A percentile compares a stretch with the other conserved stretches of the same genome.
Evolutionary conservation across 2,329 filamentous ascomycete genomes (phyloP).

Genomic region (Fonsecaea pedrosoi): DNA sequence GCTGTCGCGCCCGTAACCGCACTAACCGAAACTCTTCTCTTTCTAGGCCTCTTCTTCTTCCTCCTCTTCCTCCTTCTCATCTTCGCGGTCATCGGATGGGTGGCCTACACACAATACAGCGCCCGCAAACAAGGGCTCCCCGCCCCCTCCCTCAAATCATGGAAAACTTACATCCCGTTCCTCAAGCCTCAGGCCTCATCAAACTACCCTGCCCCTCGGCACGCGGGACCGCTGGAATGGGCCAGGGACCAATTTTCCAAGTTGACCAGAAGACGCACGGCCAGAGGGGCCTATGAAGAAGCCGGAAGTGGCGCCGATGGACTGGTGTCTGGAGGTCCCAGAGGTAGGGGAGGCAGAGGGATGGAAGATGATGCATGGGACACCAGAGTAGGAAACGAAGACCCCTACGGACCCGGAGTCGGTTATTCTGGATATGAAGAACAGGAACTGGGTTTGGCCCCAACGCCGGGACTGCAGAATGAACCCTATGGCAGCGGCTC

Average conservation of each 20-base stretch:
- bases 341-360: constrained; percentile 59
- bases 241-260: constrained; percentile 69
- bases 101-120: constrained; percentile 73
- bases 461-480: constrained; percentile 44
- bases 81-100: constrained; percentile 67
- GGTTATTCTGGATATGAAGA: constrained; percentile 73
- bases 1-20: neutral
- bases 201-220: constrained; percentile 61
- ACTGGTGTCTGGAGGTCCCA: constrained; percentile 50
- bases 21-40: constrained; percentile 1
- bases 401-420: constrained; percentile 53
- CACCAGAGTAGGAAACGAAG: constrained; percentile 74
- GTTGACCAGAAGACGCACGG: constrained; percentile 70
- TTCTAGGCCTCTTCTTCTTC: constrained; percentile 71
- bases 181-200: constrained; percentile 49
- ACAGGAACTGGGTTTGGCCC: constrained; percentile 69
- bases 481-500: constrained; percentile 55
- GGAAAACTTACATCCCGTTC: constrained; percentile 74
- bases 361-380: constrained; percentile 91
- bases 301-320: constrained; percentile 48
- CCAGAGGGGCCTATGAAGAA: constrained; percentile 74
- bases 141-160: constrained; percentile 53
- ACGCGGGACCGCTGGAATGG: constrained; percentile 74
- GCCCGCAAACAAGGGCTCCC: constrained; percentile 77
- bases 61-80: constrained; percentile 70